Evolutionary conservation across 2,329 filamentous ascomycete genomes (phyloP).

Genomic region (Rhynchosporium secalis): DNA sequence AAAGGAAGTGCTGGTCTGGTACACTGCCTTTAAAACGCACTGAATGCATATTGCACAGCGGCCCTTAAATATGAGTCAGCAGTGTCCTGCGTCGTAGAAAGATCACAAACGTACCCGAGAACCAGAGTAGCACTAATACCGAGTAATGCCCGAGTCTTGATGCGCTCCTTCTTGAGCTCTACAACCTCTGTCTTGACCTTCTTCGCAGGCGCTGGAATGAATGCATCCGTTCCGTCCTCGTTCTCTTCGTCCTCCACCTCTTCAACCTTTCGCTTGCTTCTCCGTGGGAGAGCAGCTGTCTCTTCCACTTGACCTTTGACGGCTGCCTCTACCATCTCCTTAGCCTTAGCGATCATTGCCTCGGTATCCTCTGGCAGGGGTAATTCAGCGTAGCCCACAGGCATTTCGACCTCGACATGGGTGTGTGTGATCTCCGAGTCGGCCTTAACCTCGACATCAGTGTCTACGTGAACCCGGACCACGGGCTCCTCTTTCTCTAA

Average conservation of each 20-base stretch:
- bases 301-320: constrained; percentile 43
- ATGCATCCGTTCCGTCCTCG: constrained; percentile 48
- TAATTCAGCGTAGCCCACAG: constrained; percentile 64
- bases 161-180: constrained; percentile 80
- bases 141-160: constrained; percentile 80
- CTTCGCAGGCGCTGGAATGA: constrained; percentile 58
- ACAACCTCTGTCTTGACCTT: constrained; percentile 73
- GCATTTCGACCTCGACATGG: constrained; percentile 74
- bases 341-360: constrained; percentile 82
- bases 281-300: constrained; percentile 36
- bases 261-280: constrained; percentile 72
- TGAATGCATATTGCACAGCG: constrained; percentile 40
- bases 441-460: constrained; percentile 55
- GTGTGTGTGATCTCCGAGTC: constrained; percentile 70
- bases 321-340: constrained; percentile 80
- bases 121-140: constrained; percentile 85
- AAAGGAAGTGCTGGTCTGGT: constrained; percentile 13
- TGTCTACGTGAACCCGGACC: constrained; percentile 70
- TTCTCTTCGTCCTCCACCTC: constrained; percentile 60
- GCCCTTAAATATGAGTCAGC: constrained; percentile 34
- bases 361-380: constrained; percentile 76
- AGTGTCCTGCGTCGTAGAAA: background rate
- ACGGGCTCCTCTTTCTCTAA: constrained; percentile 48
- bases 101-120: constrained; percentile 71
- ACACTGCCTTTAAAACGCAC: constrained; percentile 29